A percentile compares a stretch with the other conserved stretches of the same genome.
These are phyloP conservation scores for Sporothrix brunneoviolacea DNA, from an alignment of 2,329 filamentous ascomycete genomes.

Conservation along the genomic window DNA sequence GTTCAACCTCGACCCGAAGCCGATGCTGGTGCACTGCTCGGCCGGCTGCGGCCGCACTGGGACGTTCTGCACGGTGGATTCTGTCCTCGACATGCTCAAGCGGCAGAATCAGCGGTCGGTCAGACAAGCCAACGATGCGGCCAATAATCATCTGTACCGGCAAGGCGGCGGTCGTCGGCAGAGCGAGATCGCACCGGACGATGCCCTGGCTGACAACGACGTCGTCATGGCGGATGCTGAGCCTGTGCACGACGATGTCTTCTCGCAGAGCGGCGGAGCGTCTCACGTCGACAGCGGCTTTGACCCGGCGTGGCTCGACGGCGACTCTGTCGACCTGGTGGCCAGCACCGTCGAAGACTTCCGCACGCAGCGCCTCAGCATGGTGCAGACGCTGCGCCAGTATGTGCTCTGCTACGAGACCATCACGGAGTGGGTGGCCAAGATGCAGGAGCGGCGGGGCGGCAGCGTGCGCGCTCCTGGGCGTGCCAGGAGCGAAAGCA, in stretches of 20 bases:
- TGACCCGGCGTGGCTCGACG: conserved; percentile 59
- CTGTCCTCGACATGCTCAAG: conserved; percentile 93
- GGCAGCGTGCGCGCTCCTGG: background rate
- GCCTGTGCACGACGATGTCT: background rate
- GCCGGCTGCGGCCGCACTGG: conserved; percentile 94
- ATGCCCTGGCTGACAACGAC: no score
- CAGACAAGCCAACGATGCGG: background rate
- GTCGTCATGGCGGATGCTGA: conserved; percentile 1
- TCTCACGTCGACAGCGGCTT: conserved; percentile 13
- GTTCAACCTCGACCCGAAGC: conserved; percentile 46
- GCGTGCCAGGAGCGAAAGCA: conserved; percentile 16
- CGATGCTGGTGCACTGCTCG: conserved; percentile 89
- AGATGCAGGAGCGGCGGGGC: conserved; percentile 35
- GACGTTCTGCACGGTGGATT: conserved; percentile 94
- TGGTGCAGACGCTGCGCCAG: conserved; percentile 92
- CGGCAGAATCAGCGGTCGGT: conserved; percentile 48
- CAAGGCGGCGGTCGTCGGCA: background rate
- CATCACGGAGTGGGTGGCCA: conserved; percentile 74
- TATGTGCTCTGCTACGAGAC: conserved; percentile 97
- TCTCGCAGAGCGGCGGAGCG: no score
- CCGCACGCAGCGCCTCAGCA: conserved; percentile 78
- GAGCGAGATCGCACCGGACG: background rate
- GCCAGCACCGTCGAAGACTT: conserved; percentile 88
- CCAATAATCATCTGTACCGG: background rate
- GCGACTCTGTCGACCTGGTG: conserved; percentile 70